Percentiles rank a stretch among this genome's conserved stretches.
These are phyloP conservation scores for Apiospora saccharicola DNA, from an alignment of 2,329 filamentous ascomycete species.

Conservation along the genomic window DNA sequence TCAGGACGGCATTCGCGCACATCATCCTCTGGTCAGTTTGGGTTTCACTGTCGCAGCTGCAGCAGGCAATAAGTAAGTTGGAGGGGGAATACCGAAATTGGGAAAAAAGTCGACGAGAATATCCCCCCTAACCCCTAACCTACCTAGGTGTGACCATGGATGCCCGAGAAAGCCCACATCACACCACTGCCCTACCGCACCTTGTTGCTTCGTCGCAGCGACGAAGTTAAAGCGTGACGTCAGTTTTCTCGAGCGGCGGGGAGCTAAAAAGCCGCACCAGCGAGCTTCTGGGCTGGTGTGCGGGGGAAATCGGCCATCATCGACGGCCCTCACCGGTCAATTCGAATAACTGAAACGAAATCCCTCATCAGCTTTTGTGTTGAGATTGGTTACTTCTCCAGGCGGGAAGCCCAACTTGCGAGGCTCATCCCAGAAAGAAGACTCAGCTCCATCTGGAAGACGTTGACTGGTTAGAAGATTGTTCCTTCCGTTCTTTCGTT, in stretches of 20 bases:
- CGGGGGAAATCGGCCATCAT: neutral
- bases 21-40: neutral
- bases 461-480: neutral
- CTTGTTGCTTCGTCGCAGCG: neutral
- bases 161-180: constrained; percentile 11
- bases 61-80: neutral
- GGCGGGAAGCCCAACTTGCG: neutral
- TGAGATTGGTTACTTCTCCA: neutral
- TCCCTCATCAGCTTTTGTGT: neutral
- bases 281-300: neutral
- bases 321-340: neutral
- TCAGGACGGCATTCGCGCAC: neutral
- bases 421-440: neutral
- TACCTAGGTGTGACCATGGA: neutral
- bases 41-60: constrained; percentile 16
- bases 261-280: constrained; percentile 7
- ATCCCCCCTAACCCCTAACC: neutral
- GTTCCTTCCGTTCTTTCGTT: neutral
- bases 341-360: neutral
- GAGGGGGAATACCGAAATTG: neutral
- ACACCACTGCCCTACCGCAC: constrained; percentile 9
- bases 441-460: neutral
- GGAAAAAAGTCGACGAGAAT: constrained; percentile 6
- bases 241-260: neutral
- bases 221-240: constrained; percentile 15